phyloP scores from a whole-genome alignment of 2,329 filamentous ascomycete species.

The Pyricularia sp. region DNA sequence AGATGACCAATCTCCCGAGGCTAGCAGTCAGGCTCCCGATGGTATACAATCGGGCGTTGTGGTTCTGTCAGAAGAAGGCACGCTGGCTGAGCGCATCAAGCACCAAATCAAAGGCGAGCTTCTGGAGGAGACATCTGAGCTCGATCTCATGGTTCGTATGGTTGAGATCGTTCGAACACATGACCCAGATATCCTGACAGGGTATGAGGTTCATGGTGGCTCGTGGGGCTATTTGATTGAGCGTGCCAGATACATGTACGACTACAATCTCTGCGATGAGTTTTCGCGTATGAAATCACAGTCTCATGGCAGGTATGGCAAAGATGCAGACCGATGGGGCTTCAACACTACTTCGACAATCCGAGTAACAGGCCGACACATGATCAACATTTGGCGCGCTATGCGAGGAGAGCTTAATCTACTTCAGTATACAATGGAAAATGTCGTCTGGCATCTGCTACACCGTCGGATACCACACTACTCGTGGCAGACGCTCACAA shows the following conservation, averaged over 20 bases:
- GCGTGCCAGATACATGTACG: conserved; percentile 74
- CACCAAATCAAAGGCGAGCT: conserved; percentile 52
- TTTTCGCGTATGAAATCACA: conserved; percentile 81
- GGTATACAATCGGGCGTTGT: conserved; percentile 59
- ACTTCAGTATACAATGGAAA: conserved; percentile 93
- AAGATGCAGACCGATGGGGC: conserved; percentile 82
- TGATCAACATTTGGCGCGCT: conserved; percentile 95
- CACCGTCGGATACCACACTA: conserved; percentile 86
- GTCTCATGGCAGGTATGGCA: conserved; percentile 75
- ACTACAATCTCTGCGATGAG: conserved; percentile 84
- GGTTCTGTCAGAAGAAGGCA: conserved; percentile 55
- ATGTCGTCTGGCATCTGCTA: conserved; percentile 84
- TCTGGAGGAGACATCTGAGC: conserved; percentile 66
- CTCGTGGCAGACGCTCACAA: conserved; percentile 65
- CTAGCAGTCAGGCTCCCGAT: conserved; percentile 30
- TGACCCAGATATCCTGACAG: conserved; percentile 89
- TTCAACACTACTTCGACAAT: conserved; percentile 92
- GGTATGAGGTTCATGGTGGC: conserved; percentile 86
- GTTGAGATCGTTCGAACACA: conserved; percentile 74
- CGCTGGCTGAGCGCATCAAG: conserved; percentile 49
- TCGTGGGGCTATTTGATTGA: conserved; percentile 97
- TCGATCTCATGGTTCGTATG: conserved; percentile 77
- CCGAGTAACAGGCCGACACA: conserved; percentile 83
- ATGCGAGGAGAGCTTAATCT: conserved; percentile 91
- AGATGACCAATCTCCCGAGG: conserved; percentile 49